These are phyloP conservation scores for Scalesia atractyloides DNA, from an alignment of 129 eudicot species.

Conservation along the genomic window DNA sequence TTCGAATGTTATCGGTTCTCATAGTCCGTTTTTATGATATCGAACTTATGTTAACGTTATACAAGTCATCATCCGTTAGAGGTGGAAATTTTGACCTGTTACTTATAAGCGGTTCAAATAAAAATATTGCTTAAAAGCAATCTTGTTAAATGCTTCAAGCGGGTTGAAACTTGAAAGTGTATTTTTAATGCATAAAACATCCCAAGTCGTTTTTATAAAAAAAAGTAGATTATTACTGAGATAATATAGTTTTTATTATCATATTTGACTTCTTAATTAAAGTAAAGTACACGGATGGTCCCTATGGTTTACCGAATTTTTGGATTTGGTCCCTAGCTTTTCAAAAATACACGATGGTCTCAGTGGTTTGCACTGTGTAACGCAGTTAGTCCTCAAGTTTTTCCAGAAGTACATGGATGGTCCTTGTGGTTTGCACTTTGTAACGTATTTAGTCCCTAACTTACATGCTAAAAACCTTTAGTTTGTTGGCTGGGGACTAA, in stretches of 20 bases:
- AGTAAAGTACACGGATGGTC: too few species aligned
- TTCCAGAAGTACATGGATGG: too few species aligned
- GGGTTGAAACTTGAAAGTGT: neutral
- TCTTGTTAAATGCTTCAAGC: neutral
- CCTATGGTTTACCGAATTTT: too few species aligned
- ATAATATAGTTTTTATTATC: neutral
- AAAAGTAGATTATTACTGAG: neutral
- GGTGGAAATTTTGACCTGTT: neutral
- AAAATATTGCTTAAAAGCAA: neutral
- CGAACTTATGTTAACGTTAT: neutral
- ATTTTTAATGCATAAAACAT: slow-evolving; percentile 2
- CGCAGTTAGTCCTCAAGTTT: too few species aligned
- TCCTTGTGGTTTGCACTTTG: too few species aligned
- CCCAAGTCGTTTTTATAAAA: neutral
- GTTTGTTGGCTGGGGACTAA: too few species aligned
- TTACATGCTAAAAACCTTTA: too few species aligned
- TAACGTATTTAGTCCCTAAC: too few species aligned
- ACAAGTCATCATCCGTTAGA: neutral
- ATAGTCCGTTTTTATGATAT: neutral
- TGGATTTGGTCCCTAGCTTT: too few species aligned
- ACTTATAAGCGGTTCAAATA: neutral
- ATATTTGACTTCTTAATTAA: neutral
- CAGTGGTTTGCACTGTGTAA: too few species aligned
- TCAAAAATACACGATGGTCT: too few species aligned
- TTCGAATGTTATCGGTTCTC: slow-evolving; percentile 7